These are phyloP conservation scores for Moricandia moricandioides DNA, from an alignment of 345 rosid species.

Conservation along the genomic window DNA sequence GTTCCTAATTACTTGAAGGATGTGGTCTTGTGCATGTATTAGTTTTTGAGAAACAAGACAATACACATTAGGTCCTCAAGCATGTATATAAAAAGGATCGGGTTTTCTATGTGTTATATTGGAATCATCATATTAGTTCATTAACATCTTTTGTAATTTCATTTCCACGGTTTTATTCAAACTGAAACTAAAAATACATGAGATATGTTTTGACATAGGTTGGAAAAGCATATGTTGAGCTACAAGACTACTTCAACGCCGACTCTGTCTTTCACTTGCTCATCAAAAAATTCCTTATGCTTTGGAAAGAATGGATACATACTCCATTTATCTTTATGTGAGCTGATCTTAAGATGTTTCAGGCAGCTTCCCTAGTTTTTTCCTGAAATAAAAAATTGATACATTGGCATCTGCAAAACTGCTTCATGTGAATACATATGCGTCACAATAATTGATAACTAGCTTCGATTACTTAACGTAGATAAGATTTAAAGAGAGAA, in stretches of 20 bases:
- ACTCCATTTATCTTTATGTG: slow-evolving; percentile 44
- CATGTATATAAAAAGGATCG: slow-evolving; percentile 30
- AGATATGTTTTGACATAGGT: slow-evolving; percentile 40
- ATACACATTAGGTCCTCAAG: slow-evolving; percentile 53
- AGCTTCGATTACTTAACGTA: neutral
- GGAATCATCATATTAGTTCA: neutral
- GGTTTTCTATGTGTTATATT: neutral
- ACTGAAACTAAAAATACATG: slow-evolving; percentile 19
- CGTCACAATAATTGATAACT: neutral
- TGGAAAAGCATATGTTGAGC: slow-evolving; percentile 59
- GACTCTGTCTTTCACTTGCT: slow-evolving; percentile 52
- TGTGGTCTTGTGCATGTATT: too few species aligned
- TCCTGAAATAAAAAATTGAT: neutral
- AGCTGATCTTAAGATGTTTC: neutral
- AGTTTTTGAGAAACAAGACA: slow-evolving; percentile 56
- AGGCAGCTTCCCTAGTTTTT: neutral
- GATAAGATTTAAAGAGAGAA: neutral
- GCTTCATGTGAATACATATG: neutral
- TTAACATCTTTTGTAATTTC: neutral
- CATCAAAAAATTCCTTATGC: slow-evolving; percentile 50
- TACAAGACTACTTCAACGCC: slow-evolving; percentile 58
- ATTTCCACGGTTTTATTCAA: neutral
- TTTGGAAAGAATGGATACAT: slow-evolving; percentile 61
- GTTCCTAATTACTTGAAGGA: too few species aligned
- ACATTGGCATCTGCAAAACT: neutral